Base-by-base conservation (phyloP, 768 basidiomycete genomes). In the Termitomyces sp. region DNA sequence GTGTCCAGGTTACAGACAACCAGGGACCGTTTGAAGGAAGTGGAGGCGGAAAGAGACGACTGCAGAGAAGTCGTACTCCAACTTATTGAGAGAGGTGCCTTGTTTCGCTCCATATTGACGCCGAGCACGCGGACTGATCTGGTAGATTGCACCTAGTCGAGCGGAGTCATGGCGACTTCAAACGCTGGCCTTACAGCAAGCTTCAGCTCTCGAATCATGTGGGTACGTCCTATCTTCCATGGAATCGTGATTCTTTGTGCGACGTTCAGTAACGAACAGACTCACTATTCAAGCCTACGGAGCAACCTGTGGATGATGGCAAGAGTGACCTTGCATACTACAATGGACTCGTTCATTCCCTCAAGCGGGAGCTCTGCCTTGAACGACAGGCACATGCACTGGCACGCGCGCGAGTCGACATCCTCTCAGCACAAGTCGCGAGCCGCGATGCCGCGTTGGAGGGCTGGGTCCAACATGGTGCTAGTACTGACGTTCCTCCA, bases 1-100 rank as follows among this genome's bases (percentile, higher is more conserved):
- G 45, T 54, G 5, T 45, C 56, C 7, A 59, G 59, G 20, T 28
- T 64, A 9, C 47, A 55, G 26, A 51, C 18, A 22, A 57, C 53
- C 53, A 48, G 51, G n/a, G 36, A 53, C 7, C 24, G 26, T 4
- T 32, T 62, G 33, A 60, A 38, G 16, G 57, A 32, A 9, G 44
- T 56, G 14, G 62, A 83, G 66, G 63, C 61, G 0, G 79, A 84
- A 60, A 70, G 68, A 55, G 81, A 83, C 63, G 77, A 80, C 41
- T 59, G 78, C 57, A 72, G 75, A 60, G 78, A 79, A 43, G 79
- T 71, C 14, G 77, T 84, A 0, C 64, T 72, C 28, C 66, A 76
- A 41, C 65, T 84, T 28, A 73, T 80, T n/a, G 69, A 80, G 58
- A 79, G 78, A 81, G 77, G 83, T 83, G 61, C 45, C 78, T 22